These are phyloP conservation scores for Tilletia horrida DNA, from an alignment of 1,284 basidiomycete genomes.

Conservation along the genomic window DNA sequence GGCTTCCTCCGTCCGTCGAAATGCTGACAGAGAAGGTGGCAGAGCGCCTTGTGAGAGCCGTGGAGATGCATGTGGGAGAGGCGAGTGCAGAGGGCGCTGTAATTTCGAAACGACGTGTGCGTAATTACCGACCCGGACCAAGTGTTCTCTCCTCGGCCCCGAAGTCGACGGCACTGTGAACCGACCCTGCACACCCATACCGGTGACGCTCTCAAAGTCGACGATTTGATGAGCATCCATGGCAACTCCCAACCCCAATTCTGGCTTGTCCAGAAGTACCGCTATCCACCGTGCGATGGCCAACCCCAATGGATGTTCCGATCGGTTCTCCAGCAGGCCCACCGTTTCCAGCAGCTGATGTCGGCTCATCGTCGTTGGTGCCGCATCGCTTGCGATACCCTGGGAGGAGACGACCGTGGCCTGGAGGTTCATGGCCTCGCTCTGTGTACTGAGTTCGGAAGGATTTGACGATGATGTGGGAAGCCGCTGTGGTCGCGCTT, in stretches of 20 bases:
- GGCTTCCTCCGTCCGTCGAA: conserved; percentile 30
- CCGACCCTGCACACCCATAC: conserved; percentile 69
- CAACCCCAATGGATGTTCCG: conserved; percentile 92
- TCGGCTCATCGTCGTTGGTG: conserved; percentile 5
- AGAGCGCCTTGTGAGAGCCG: not conserved
- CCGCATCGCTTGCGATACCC: conserved; percentile 12
- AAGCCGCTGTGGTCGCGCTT: conserved; percentile 38
- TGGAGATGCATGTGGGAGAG: conserved; percentile 11
- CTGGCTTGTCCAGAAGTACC: not conserved
- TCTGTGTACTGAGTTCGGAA: not conserved
- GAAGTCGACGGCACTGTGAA: conserved; percentile 23
- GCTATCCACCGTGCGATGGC: conserved; percentile 65
- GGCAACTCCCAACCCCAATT: not conserved
- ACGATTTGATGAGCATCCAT: conserved; percentile 57
- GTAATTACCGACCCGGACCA: conserved; percentile 40
- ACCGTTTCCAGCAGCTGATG: conserved; percentile 62
- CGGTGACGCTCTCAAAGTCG: conserved; percentile 79
- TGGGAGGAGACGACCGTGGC: not conserved
- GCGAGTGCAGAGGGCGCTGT: not conserved
- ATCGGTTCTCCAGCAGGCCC: conserved; percentile 78
- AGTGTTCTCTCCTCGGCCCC: conserved; percentile 22
- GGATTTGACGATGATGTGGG: not conserved
- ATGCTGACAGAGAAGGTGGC: conserved; percentile 1
- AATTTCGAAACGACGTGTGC: conserved; percentile 17
- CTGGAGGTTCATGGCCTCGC: not conserved